Percentiles rank a stretch among this genome's conserved stretches.
phyloP scores from a whole-genome alignment of 257 asterid genomes.

The Cruciata laevipes region DNA sequence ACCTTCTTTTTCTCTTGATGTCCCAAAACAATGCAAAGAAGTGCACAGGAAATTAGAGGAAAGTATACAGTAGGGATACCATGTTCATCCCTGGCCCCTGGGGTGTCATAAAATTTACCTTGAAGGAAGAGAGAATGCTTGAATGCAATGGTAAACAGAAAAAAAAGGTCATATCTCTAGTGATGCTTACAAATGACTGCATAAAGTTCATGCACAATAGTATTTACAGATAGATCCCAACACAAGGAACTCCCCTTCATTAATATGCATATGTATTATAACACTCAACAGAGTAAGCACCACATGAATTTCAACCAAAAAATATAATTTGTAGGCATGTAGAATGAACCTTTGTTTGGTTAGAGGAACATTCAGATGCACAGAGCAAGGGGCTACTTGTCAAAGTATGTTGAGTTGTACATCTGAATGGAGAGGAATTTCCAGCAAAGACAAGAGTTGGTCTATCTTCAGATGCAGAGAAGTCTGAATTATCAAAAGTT shows the following conservation, averaged over 20 bases:
- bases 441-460: conserved; percentile 39
- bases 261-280: neutral
- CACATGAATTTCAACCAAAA: neutral
- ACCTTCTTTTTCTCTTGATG: neutral
- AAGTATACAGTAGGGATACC: neutral
- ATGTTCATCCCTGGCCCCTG: neutral
- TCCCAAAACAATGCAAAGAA: neutral
- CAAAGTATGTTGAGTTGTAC: conserved; percentile 33
- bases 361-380: conserved; percentile 25
- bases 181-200: neutral
- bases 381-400: conserved; percentile 20
- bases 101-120: neutral
- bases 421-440: conserved; percentile 18
- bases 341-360: conserved; percentile 45
- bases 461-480: conserved; percentile 87
- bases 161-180: neutral
- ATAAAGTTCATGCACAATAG: neutral
- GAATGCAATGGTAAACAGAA: neutral
- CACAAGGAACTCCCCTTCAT: neutral
- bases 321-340: neutral
- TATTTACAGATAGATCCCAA: neutral
- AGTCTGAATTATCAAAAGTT: conserved; percentile 92
- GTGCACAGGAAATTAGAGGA: neutral
- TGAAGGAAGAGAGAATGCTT: neutral
- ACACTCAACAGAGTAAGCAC: neutral